Evolutionary conservation across 2,329 filamentous ascomycete species (phyloP).

Genomic region (Chrysoporthe deuterocubensis): DNA sequence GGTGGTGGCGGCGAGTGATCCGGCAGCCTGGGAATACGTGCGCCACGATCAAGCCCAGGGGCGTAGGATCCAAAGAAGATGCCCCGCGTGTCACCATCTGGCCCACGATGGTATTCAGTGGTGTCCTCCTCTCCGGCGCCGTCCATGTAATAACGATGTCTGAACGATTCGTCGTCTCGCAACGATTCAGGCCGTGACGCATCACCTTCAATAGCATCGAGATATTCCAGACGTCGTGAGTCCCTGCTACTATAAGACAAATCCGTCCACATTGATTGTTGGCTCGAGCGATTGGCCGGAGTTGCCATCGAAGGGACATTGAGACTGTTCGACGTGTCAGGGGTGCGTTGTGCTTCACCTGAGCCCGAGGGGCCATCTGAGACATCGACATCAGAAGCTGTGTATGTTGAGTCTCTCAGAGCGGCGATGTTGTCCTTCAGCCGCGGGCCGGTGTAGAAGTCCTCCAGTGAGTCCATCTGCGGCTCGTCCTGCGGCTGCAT

Average conservation of each 20-base stretch:
- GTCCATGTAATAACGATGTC: constrained; percentile 21
- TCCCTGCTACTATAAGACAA: constrained; percentile 44
- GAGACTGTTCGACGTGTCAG: constrained; percentile 50
- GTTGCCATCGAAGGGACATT: constrained; percentile 50
- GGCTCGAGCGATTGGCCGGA: constrained; percentile 53
- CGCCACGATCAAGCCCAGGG: constrained; percentile 15
- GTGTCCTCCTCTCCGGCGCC: constrained; percentile 23
- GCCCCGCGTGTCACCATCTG: constrained; percentile 55
- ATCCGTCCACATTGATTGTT: constrained; percentile 65
- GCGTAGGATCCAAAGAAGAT: constrained; percentile 52
- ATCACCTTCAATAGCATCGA: constrained; percentile 49
- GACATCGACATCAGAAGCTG: constrained; percentile 36
- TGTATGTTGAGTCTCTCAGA: constrained; percentile 40
- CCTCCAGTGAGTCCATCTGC: constrained; percentile 36
- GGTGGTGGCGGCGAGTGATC: constrained; percentile 57
- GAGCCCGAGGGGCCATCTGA: constrained; percentile 36
- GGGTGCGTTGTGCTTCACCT: constrained; percentile 37
- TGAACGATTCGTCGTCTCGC: constrained; percentile 24
- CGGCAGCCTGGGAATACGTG: constrained; percentile 42
- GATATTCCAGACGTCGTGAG: constrained; percentile 27
- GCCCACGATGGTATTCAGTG: constrained; percentile 44
- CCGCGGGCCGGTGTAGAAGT: constrained; percentile 39
- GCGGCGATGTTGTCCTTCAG: constrained; percentile 40
- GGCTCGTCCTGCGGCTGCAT: constrained; percentile 24
- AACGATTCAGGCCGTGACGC: constrained; percentile 32